Base-by-base conservation (phyloP, 768 basidiomycete genomes). In the Harrya chromipes region DNA sequence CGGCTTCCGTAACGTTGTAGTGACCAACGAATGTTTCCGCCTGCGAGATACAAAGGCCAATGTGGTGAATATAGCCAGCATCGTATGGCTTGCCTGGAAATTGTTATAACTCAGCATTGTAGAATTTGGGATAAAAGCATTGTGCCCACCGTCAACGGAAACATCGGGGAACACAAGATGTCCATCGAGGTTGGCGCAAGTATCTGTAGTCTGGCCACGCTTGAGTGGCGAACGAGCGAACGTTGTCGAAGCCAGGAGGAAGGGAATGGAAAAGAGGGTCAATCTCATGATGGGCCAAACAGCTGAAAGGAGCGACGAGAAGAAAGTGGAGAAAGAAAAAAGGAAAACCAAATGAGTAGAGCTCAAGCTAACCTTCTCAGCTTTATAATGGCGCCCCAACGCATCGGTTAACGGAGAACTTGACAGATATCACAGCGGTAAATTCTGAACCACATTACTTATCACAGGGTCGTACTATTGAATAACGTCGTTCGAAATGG, bases 11-110 rank as follows among this genome's bases (percentile, higher is more conserved):
- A 21, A 64, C 57, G 11, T 44, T 40, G 29, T 61, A 63, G 40
- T 56, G 55, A 23, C 57, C 41, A 16, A 26, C 26, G 8, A 26
- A 26, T 1, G 8, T 33, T 3, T 47, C 40, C 14, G 70, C 55
- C 31, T 60, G 55, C 3, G 71, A 65, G 24, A 62, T 19, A 21
- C 71, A 72, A 17, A 70, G 41, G 37, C 61, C 63, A 13, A 62
- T 19, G 21, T 65, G 50, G 46, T 8, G 26, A 26, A 72, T 52
- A 38, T 39, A 63, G 34, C 69, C 67, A 20, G 61, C 60, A 17
- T 53, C 26, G 8, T 26, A 26, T 9, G 26, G 26, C 26, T 26
- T 26, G 26, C 26, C 26, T 26, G 26, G 26, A 26, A 9, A 6
- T 1, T 6, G 26, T 26, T 26, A 7, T 26, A 8, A 8, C 6